Percentiles rank a stretch among this genome's conserved stretches.
Evolutionary conservation across 345 rosid genomes (phyloP).

Genomic region (Orychophragmus violaceus): DNA sequence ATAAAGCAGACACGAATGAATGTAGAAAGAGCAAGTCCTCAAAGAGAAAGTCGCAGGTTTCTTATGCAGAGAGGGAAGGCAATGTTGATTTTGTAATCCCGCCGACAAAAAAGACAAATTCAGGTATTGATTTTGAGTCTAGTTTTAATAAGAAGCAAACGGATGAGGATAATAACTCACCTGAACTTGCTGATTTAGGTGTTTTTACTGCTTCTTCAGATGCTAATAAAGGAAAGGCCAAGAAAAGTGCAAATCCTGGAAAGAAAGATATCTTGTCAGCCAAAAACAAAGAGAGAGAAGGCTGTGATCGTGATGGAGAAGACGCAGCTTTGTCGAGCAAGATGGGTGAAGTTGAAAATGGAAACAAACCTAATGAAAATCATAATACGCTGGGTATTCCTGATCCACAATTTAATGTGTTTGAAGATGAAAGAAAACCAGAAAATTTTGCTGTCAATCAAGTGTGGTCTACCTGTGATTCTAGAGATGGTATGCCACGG

Average conservation of each 20-base stretch:
- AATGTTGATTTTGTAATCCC: conserved; percentile 36
- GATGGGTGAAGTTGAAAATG: conserved; percentile 17
- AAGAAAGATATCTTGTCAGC: conserved; percentile 21
- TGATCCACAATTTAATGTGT: conserved; percentile 59
- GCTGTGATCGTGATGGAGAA: conserved; percentile 25
- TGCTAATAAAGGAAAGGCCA: conserved; percentile 18
- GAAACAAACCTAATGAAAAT: conserved; percentile 18
- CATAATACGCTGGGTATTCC: conserved; percentile 29
- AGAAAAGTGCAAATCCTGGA: conserved; percentile 13
- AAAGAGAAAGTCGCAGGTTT: conserved; percentile 43
- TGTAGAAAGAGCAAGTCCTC: conserved; percentile 38
- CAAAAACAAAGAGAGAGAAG: conserved; percentile 26
- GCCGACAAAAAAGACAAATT: conserved; percentile 37
- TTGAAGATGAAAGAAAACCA: conserved; percentile 39
- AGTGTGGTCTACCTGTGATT: conserved; percentile 79
- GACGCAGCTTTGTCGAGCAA: conserved; percentile 21
- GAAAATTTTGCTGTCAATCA: conserved; percentile 51
- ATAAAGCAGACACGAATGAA: conserved; percentile 17
- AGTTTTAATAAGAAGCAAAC: conserved; percentile 10
- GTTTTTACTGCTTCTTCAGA: conserved; percentile 25
- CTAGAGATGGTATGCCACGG: conserved; percentile 77
- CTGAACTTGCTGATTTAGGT: conserved; percentile 26
- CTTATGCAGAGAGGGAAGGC: conserved; percentile 23
- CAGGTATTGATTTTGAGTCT: conserved; percentile 7
- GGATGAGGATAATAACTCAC: conserved; percentile 3